Conservation (phyloP, 108 stramenopile genomes). For the Nitzschia putrida region DNA sequence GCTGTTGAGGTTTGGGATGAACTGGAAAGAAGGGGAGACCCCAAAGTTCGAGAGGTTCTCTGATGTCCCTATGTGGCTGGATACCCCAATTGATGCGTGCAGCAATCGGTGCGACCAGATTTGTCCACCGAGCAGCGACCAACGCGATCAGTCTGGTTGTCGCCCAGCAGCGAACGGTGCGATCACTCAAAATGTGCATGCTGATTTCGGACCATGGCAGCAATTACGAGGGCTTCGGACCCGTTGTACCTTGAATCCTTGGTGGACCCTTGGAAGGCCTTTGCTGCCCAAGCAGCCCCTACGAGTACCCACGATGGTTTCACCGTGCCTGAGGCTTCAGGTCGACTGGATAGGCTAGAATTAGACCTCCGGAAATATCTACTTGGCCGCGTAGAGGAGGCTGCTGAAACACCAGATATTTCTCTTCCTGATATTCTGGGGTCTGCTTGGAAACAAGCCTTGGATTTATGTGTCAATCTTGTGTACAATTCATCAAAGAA, state of each 20-base stretch:
- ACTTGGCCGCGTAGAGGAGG: background rate
- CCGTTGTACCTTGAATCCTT: slow-evolving; percentile 23
- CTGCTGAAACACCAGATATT: background rate
- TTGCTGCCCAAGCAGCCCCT: slow-evolving; percentile 6
- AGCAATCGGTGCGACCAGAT: too few species aligned
- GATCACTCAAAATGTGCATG: too few species aligned
- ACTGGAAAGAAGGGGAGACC: too few species aligned
- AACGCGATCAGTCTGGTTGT: too few species aligned
- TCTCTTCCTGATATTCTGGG: slow-evolving; percentile 19
- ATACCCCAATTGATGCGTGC: too few species aligned
- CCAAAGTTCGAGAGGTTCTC: too few species aligned
- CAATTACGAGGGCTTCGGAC: too few species aligned
- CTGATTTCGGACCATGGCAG: too few species aligned
- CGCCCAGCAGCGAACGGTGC: too few species aligned
- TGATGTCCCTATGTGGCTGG: too few species aligned
- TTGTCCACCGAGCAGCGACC: too few species aligned
- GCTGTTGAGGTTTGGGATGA: too few species aligned
- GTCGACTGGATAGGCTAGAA: slow-evolving; percentile 31
- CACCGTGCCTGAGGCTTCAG: background rate
- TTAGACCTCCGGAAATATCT: slow-evolving; percentile 20
- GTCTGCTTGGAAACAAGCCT: slow-evolving; percentile 30
- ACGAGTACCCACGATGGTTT: background rate
- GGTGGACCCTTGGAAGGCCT: slow-evolving; percentile 28
- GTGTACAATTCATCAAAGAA: slow-evolving; percentile 28
- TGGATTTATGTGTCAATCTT: slow-evolving; percentile 37